Conservation (phyloP, 129 eudicot species). For the Saposhnikovia divaricata region DNA sequence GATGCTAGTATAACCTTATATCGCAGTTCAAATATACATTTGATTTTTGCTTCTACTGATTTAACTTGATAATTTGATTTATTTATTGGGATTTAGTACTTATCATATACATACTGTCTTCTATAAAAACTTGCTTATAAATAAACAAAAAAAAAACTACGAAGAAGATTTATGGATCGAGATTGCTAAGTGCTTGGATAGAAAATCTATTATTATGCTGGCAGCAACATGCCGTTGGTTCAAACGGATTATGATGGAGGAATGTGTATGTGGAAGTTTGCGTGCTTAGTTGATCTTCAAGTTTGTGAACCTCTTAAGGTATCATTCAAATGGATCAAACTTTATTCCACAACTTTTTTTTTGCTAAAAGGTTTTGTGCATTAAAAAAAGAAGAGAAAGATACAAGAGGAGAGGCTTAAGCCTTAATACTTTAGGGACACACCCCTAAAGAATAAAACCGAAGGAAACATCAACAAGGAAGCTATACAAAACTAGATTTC, state of each 20-base stretch:
- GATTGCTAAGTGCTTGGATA: slow-evolving; percentile 81
- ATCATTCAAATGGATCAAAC: slow-evolving; percentile 60
- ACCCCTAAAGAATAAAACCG: no score
- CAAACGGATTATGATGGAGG: slow-evolving; percentile 42
- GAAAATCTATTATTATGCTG: slow-evolving; percentile 77
- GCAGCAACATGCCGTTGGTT: slow-evolving; percentile 77
- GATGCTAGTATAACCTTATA: background rate
- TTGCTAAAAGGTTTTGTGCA: no score
- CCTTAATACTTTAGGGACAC: no score
- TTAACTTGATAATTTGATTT: background rate
- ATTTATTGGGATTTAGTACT: no score
- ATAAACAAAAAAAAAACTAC: slow-evolving; percentile 29
- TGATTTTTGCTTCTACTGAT: no score
- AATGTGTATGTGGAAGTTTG: slow-evolving; percentile 69
- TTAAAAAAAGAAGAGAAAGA: no score
- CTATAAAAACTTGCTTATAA: no score
- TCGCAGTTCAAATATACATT: no score
- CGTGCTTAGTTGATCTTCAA: slow-evolving; percentile 79
- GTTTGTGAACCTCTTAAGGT: slow-evolving; percentile 70
- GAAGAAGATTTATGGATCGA: slow-evolving; percentile 87
- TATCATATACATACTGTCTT: background rate
- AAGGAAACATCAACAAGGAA: no score
- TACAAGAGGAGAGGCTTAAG: no score
- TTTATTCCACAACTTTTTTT: slow-evolving; percentile 63
- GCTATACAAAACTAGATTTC: no score